Percentiles rank a stretch among this genome's conserved stretches.
Evolutionary conservation across 352 stramenopile species (phyloP).

Genomic region (Aphanomyces astaci): DNA sequence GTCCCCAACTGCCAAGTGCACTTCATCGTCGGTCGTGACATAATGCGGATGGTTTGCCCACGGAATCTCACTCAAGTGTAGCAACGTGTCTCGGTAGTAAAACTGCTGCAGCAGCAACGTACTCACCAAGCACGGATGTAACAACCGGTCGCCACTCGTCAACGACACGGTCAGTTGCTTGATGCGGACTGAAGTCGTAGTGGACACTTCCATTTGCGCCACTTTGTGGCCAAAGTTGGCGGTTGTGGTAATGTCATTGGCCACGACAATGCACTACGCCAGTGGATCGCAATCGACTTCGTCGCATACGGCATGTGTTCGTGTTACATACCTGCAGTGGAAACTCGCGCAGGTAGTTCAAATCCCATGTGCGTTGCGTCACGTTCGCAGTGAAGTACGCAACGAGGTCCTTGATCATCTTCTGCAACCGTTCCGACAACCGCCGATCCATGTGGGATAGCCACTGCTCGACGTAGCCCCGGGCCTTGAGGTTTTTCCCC

Average conservation of each 20-base stretch:
- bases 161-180: background rate
- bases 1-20: conserved; percentile 45
- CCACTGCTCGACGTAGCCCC: conserved; percentile 61
- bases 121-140: background rate
- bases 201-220: no score
- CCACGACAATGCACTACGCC: background rate
- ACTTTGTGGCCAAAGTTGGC: background rate
- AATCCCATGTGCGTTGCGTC: no score
- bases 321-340: conserved; percentile 4
- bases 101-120: conserved; percentile 14
- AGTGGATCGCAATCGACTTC: background rate
- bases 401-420: conserved; percentile 40
- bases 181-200: no score
- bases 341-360: background rate
- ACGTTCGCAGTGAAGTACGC: background rate
- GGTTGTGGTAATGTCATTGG: background rate
- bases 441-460: conserved; percentile 49
- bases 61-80: conserved; percentile 19
- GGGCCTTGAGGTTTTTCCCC: conserved; percentile 66
- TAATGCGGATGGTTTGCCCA: conserved; percentile 60
- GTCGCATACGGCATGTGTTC: no score
- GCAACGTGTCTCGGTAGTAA: background rate
- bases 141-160: background rate
- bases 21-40: conserved; percentile 51
- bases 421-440: conserved; percentile 46